Evolutionary conservation across 2,329 filamentous ascomycete species (phyloP).

Genomic region (Venturia oleaginea): DNA sequence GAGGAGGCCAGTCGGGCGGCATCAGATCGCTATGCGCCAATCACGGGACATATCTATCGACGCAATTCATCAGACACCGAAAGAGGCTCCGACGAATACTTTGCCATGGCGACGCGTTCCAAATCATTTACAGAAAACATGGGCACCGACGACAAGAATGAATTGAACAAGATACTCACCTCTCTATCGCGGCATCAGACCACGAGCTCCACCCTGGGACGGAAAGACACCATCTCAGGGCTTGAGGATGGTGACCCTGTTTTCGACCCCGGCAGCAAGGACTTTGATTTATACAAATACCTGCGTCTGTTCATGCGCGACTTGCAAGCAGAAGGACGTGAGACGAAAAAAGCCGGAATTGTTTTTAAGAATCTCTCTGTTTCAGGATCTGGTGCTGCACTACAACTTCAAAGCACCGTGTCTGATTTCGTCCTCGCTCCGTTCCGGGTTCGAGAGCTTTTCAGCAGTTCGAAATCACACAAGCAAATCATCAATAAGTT

Average conservation of each 20-base stretch:
- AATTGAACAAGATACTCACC: conserved; percentile 10
- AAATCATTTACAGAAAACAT: conserved; percentile 4
- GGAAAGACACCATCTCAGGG: background rate
- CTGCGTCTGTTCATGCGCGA: conserved; percentile 39
- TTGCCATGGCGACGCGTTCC: background rate
- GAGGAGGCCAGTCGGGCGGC: background rate
- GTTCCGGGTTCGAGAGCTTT: conserved; percentile 46
- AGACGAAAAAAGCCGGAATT: conserved; percentile 47
- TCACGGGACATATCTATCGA: conserved; percentile 1
- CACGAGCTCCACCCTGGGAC: conserved; percentile 23
- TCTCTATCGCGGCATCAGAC: conserved; percentile 1
- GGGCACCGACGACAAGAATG: conserved; percentile 11
- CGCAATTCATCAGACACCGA: background rate
- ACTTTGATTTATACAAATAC: conserved; percentile 48
- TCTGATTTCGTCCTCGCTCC: conserved; percentile 50
- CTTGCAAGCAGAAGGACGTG: conserved; percentile 48
- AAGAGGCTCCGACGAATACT: background rate
- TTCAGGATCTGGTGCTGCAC: conserved; percentile 54
- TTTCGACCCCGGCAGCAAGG: conserved; percentile 42
- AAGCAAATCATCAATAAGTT: conserved; percentile 49
- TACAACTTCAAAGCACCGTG: conserved; percentile 62
- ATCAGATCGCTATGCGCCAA: background rate
- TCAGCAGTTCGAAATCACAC: conserved; percentile 39
- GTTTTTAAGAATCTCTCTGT: conserved; percentile 58
- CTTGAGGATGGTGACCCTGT: conserved; percentile 37